Percentiles rank a stretch among this genome's conserved stretches.
phyloP scores from a whole-genome alignment of 805 yeast species.

The Ogataea minuta region DNA sequence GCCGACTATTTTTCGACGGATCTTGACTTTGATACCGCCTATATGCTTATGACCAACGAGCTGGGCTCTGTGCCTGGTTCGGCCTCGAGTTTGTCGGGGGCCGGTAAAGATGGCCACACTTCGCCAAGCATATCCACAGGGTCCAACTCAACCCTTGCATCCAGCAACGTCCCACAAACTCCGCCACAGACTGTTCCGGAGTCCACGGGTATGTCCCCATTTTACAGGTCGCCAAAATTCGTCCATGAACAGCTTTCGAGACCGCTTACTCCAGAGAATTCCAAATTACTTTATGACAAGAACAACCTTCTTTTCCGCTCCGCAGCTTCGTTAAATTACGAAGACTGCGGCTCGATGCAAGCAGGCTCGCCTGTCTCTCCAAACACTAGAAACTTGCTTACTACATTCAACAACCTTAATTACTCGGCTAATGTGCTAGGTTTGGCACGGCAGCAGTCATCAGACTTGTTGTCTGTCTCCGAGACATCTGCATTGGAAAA shows the following conservation, averaged over 20 bases:
- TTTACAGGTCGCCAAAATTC: conserved; percentile 14
- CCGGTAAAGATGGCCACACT: background rate
- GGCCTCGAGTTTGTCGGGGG: conserved; percentile 4
- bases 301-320: background rate
- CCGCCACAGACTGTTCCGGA: conserved; percentile 12
- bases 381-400: conserved; percentile 30
- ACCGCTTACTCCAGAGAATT: conserved; percentile 8
- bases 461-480: conserved; percentile 33
- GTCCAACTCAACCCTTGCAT: conserved; percentile 11
- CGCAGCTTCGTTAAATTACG: background rate
- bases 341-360: background rate
- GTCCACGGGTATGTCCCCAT: conserved; percentile 15
- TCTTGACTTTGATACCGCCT: conserved; percentile 38
- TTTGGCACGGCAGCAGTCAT: conserved; percentile 12
- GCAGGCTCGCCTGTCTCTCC: conserved; percentile 31
- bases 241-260: conserved; percentile 10
- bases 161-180: conserved; percentile 9
- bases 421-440: conserved; percentile 19
- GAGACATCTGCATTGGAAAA: conserved; percentile 36
- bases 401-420: conserved; percentile 29
- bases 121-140: conserved; percentile 6
- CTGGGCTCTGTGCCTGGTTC: conserved; percentile 18
- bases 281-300: background rate
- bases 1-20: conserved; percentile 25
- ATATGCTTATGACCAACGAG: conserved; percentile 31